phyloP scores from a whole-genome alignment of 2,329 filamentous ascomycete genomes.

The Xenoacremonium recifei region DNA sequence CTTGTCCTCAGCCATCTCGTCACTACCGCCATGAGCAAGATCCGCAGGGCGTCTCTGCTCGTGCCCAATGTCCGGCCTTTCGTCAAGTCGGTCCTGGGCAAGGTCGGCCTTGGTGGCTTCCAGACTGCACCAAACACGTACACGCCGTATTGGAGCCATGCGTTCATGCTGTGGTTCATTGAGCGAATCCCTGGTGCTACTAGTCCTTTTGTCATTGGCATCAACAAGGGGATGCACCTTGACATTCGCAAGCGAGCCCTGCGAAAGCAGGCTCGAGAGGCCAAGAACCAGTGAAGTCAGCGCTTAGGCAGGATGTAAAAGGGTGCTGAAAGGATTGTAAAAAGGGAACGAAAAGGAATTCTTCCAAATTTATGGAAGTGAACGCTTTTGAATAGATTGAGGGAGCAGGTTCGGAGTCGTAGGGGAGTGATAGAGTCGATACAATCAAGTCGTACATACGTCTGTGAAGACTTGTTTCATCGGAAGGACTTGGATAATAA shows the following conservation, averaged over 20 bases:
- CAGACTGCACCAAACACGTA: slow-evolving; percentile 80
- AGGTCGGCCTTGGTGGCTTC: slow-evolving; percentile 78
- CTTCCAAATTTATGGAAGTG: no score
- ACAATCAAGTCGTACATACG: no score
- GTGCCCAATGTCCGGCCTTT: slow-evolving; percentile 83
- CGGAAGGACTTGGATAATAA: no score
- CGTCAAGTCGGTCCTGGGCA: slow-evolving; percentile 73
- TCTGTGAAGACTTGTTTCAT: no score
- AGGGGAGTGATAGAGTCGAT: no score
- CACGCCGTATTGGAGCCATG: slow-evolving; percentile 92
- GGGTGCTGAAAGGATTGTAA: no score
- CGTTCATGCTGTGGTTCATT: slow-evolving; percentile 81
- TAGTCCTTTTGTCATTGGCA: slow-evolving; percentile 43
- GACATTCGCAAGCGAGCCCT: slow-evolving; percentile 80
- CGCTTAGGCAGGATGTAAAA: neutral
- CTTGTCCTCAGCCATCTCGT: slow-evolving; percentile 90
- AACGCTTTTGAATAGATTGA: no score
- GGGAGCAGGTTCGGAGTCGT: no score
- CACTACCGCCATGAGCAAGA: slow-evolving; percentile 95
- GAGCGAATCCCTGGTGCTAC: slow-evolving; percentile 55
- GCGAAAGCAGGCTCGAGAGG: slow-evolving; percentile 79
- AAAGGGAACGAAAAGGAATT: neutral
- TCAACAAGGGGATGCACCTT: slow-evolving; percentile 70
- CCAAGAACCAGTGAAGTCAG: slow-evolving; percentile 58
- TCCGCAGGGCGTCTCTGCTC: slow-evolving; percentile 72